Percentiles rank a stretch among this genome's conserved stretches.
These are phyloP conservation scores for Termitomyces sp. DNA, from an alignment of 768 basidiomycete species.

Conservation along the genomic window DNA sequence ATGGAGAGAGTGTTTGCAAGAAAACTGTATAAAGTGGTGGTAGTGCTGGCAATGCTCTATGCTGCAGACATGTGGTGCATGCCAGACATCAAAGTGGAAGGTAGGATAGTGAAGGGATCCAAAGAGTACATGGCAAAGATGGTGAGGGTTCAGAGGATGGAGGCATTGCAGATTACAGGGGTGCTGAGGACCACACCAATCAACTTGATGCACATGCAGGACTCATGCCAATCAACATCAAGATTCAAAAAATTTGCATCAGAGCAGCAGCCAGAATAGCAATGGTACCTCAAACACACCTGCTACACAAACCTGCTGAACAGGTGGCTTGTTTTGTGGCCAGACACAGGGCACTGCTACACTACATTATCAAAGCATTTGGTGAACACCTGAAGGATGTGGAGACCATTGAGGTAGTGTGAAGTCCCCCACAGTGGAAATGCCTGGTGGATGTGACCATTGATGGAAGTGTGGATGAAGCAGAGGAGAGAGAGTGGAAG, in stretches of 20 bases:
- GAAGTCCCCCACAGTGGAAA: no score
- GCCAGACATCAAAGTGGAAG: neutral
- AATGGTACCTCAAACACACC: slow-evolving; percentile 7
- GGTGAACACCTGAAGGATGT: no score
- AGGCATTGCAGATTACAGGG: slow-evolving; percentile 6
- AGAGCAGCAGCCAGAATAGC: neutral
- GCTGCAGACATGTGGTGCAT: neutral
- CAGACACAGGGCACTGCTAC: slow-evolving; percentile 9
- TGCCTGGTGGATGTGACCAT: no score
- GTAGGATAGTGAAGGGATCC: neutral
- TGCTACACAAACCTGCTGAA: neutral
- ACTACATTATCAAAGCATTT: no score
- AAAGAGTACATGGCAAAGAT: neutral
- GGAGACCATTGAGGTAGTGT: no score
- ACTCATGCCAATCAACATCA: slow-evolving; percentile 10
- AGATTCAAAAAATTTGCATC: slow-evolving; percentile 4
- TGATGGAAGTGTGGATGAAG: no score
- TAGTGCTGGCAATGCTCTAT: neutral
- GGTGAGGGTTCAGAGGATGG: neutral
- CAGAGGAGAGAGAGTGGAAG: no score
- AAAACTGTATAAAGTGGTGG: neutral
- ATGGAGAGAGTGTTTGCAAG: neutral
- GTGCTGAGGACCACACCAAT: no score
- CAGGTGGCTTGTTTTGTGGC: neutral
- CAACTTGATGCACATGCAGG: slow-evolving; percentile 12